Percentiles rank a stretch among this genome's conserved stretches.
These are phyloP conservation scores for Echria macrotheca DNA, from an alignment of 495 filamentous ascomycete species.

Conservation along the genomic window DNA sequence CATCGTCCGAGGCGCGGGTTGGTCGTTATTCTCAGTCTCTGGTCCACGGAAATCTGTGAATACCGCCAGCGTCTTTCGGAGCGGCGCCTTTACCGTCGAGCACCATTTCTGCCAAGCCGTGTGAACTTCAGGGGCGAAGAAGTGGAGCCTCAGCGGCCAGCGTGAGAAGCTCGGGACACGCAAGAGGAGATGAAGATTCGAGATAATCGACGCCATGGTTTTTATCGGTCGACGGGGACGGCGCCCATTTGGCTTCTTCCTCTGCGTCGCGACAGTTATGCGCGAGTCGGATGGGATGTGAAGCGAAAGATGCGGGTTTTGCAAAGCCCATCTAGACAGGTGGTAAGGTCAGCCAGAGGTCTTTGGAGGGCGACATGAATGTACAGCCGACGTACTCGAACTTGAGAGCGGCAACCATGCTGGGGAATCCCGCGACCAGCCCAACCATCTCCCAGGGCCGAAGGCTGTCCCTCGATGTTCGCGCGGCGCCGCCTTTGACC, in stretches of 20 bases:
- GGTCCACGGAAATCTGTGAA: constrained; percentile 46
- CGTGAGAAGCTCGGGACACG: constrained; percentile 66
- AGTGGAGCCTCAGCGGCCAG: constrained; percentile 80
- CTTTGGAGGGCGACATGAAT: no score
- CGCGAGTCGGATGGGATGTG: constrained; percentile 61
- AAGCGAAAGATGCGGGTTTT: constrained; percentile 68
- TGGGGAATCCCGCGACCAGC: constrained; percentile 84
- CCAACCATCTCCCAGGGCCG: constrained; percentile 92
- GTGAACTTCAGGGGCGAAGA: constrained; percentile 68
- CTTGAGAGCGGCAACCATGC: constrained; percentile 78
- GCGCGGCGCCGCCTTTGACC: constrained; percentile 68
- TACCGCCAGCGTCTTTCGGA: constrained; percentile 49
- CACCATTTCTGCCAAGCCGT: constrained; percentile 60
- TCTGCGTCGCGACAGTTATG: constrained; percentile 33
- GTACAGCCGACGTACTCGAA: constrained; percentile 72
- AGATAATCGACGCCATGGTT: constrained; percentile 57
- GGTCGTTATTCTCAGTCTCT: no score
- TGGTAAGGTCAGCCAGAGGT: no score
- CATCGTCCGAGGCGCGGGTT: no score
- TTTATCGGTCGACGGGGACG: constrained; percentile 47
- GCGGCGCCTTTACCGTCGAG: constrained; percentile 38
- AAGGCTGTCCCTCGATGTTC: constrained; percentile 58
- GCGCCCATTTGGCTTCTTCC: constrained; percentile 32
- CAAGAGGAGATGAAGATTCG: constrained; percentile 73
- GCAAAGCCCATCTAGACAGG: constrained; percentile 89